Evolutionary conservation across 2,329 filamentous ascomycete species (phyloP).

Genomic region (Arthroderma sp.): DNA sequence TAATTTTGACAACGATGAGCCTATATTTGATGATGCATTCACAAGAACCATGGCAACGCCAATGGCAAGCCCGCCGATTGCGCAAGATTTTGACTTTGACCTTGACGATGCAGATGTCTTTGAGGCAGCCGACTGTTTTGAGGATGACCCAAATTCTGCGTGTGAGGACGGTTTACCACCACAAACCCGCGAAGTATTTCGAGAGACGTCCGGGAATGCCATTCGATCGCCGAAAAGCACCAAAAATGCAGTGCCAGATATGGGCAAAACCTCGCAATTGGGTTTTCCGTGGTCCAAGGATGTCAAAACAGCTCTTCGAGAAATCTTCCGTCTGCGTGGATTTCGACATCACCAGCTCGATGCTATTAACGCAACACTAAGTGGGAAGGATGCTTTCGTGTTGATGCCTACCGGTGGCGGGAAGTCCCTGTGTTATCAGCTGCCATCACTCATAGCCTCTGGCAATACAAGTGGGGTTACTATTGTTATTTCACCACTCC

Average conservation of each 20-base stretch:
- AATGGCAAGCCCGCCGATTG: conserved; percentile 10
- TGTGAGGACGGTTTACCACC: conserved; percentile 6
- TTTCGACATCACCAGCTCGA: conserved; percentile 89
- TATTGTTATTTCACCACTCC: conserved; percentile 81
- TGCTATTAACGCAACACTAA: conserved; percentile 85
- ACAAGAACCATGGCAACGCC: conserved; percentile 32
- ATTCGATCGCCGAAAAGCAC: conserved; percentile 18
- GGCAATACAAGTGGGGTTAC: conserved; percentile 79
- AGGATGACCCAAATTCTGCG: conserved; percentile 12
- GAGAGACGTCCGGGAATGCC: conserved; percentile 29
- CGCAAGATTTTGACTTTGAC: conserved; percentile 31
- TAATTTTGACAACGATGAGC: conserved; percentile 9
- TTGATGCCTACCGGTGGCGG: conserved; percentile 96
- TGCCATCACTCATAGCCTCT: conserved; percentile 70
- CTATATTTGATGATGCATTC: conserved; percentile 16
- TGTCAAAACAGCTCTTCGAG: conserved; percentile 64
- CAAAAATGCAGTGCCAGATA: conserved; percentile 13
- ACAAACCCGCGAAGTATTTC: conserved; percentile 24
- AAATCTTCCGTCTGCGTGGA: conserved; percentile 69
- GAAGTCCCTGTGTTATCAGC: conserved; percentile 92
- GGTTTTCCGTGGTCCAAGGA: conserved; percentile 64
- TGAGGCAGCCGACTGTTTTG: conserved; percentile 28
- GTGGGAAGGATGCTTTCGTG: conserved; percentile 81
- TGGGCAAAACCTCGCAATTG: not conserved
- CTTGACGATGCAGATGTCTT: conserved; percentile 34